Base-by-base conservation (phyloP, 805 yeast genomes). In the Pichia cephalocereana region DNA sequence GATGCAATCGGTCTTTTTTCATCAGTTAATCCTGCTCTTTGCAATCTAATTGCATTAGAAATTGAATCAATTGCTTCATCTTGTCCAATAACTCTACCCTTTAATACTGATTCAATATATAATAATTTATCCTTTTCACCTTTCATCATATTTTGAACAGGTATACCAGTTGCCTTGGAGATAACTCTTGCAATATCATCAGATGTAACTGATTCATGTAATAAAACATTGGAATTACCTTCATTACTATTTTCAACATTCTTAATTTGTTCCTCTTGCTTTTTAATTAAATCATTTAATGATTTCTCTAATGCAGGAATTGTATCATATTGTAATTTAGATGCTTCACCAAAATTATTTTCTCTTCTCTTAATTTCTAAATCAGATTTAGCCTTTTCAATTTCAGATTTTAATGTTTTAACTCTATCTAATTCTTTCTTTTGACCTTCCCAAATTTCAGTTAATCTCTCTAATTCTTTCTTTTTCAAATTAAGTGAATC, bases 1-100 rank as follows among this genome's bases (percentile, higher is more conserved):
- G 96, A 85, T 1, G 97, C 98, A 58, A 91, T 90, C 8, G 99
- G 99, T 52, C 97, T 77, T 66, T 86, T 86, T 54, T 89, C 96
- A 64, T 86, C 85, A 10, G 98, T 91, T 51, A 91, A 76, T 1
- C 99, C 99, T 0, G 99, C 99, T 60, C 99, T 78, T 64, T 93
- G 99, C 50, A 91, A 72, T 65, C 97, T 82, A 15, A 91, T 98
- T 1, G 98, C 96, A 65, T 90, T 96, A 0, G 96, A 76, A 44
- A 91, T 83, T 0, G 96, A 85, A 49, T 77, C 75, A 40, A 93
- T 88, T 0, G 98, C 98, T 60, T 88, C 96, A 60, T 91, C 96
- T 66, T 91, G 99, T 8, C 99, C 98, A 53, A 91, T 80, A 28
- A 91, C 97, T 52, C 87, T 80, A 52, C 76, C 75, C 58, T 79